phyloP scores from a whole-genome alignment of 2,329 filamentous ascomycete genomes.

The Sphaerulina populicola region DNA sequence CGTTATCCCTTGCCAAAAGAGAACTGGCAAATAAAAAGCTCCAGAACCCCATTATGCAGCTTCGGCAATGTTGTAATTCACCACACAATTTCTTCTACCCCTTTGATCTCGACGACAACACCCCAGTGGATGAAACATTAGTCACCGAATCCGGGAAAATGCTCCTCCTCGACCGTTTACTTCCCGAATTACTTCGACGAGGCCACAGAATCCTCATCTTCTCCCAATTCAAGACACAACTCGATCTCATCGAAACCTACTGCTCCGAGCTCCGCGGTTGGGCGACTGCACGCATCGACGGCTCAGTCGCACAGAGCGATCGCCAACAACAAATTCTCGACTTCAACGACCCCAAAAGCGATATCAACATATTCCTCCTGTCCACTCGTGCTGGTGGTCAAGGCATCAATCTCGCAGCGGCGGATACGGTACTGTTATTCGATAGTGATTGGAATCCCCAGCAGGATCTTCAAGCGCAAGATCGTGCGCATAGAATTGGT shows the following conservation, averaged over 20 bases:
- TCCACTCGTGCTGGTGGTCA: conserved; percentile 88
- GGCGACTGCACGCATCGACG: conserved; percentile 84
- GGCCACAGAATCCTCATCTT: conserved; percentile 93
- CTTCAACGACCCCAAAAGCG: conserved; percentile 39
- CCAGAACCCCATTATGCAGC: conserved; percentile 85
- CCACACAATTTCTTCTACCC: conserved; percentile 97
- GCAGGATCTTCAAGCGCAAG: conserved; percentile 92
- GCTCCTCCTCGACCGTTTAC: conserved; percentile 79
- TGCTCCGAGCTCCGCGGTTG: conserved; percentile 67
- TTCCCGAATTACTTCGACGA: conserved; percentile 63
- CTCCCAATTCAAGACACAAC: conserved; percentile 89
- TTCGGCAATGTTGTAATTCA: conserved; percentile 83
- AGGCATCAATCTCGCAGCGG: conserved; percentile 85
- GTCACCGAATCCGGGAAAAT: conserved; percentile 90
- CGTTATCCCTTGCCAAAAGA: conserved; percentile 69
- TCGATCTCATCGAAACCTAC: conserved; percentile 86
- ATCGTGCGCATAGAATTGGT: conserved; percentile 88
- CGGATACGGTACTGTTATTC: conserved; percentile 87
- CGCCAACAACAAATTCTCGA: conserved; percentile 43
- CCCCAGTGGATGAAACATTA: conserved; percentile 64
- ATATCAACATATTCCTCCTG: conserved; percentile 66
- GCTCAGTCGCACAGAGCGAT: conserved; percentile 63
- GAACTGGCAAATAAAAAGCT: conserved; percentile 87
- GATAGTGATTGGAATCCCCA: conserved; percentile 93
- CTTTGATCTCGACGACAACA: conserved; percentile 55